Percentiles rank a stretch among this genome's conserved stretches.
Evolutionary conservation across 2,329 filamentous ascomycete genomes (phyloP).

Genomic region (Trichoderma sp.): DNA sequence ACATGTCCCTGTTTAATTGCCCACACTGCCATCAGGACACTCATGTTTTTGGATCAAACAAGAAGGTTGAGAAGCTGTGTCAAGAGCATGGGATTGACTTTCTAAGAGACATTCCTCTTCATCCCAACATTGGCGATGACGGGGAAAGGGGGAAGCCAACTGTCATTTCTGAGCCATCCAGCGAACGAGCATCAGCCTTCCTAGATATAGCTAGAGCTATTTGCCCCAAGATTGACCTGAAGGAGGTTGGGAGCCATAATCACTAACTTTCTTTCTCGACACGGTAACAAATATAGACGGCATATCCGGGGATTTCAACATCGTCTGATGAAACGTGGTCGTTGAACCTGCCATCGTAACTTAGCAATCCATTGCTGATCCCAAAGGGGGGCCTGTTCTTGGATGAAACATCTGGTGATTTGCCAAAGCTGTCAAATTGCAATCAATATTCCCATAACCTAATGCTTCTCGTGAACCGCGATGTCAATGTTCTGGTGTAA

Average conservation of each 20-base stretch:
- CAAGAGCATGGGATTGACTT: conserved; percentile 71
- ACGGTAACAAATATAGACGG: not conserved
- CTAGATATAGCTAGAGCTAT: conserved; percentile 62
- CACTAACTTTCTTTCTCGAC: not conserved
- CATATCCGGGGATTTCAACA: not conserved
- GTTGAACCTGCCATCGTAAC: conserved; percentile 19
- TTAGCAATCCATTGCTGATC: conserved; percentile 18
- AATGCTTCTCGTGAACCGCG: conserved; percentile 18
- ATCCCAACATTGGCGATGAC: conserved; percentile 82
- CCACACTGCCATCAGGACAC: conserved; percentile 73
- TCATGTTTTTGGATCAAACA: conserved; percentile 68
- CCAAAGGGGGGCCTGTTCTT: conserved; percentile 11
- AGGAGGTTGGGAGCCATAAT: not conserved
- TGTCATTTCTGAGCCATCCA: conserved; percentile 79
- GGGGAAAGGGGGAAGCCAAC: conserved; percentile 85
- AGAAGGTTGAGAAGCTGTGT: conserved; percentile 67
- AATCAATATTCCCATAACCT: conserved; percentile 6
- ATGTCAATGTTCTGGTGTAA: conserved; percentile 17
- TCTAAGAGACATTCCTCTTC: conserved; percentile 83
- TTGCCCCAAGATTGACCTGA: conserved; percentile 42
- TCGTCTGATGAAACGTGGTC: conserved; percentile 15
- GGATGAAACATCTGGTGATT: conserved; percentile 10
- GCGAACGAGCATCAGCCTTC: conserved; percentile 70
- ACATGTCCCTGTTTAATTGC: conserved; percentile 84
- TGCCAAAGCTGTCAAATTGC: not conserved